Conservation (phyloP, 257 asterid species). For the Fraxinus cuspidata region DNA sequence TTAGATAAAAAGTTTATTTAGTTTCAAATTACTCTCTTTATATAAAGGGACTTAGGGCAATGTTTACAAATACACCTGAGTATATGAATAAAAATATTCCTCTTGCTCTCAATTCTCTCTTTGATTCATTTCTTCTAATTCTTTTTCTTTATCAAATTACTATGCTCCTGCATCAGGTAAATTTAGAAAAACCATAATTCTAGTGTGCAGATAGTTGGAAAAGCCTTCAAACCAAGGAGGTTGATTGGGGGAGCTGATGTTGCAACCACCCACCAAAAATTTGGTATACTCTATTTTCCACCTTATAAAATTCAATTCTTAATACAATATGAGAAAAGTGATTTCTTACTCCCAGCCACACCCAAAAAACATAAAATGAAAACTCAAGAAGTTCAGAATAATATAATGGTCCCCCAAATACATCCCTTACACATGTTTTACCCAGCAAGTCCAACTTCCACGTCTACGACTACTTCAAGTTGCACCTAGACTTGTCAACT, state of each 20-base stretch:
- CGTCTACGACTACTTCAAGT: background rate
- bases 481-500: background rate
- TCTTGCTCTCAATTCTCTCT: no score
- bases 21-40: no score
- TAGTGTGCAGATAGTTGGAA: background rate
- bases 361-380: background rate
- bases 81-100: no score
- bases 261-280: background rate
- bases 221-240: background rate
- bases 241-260: background rate
- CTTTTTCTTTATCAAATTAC: no score
- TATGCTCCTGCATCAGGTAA: no score
- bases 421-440: background rate
- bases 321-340: background rate
- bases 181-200: background rate
- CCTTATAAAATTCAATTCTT: background rate
- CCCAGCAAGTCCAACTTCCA: background rate
- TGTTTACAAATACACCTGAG: no score
- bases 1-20: no score
- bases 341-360: background rate
- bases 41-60: no score
- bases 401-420: background rate
- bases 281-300: background rate
- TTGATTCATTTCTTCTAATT: no score
- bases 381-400: background rate